Base-by-base conservation (phyloP, 2,329 filamentous ascomycete genomes). In the Hymenoscyphus occultus region DNA sequence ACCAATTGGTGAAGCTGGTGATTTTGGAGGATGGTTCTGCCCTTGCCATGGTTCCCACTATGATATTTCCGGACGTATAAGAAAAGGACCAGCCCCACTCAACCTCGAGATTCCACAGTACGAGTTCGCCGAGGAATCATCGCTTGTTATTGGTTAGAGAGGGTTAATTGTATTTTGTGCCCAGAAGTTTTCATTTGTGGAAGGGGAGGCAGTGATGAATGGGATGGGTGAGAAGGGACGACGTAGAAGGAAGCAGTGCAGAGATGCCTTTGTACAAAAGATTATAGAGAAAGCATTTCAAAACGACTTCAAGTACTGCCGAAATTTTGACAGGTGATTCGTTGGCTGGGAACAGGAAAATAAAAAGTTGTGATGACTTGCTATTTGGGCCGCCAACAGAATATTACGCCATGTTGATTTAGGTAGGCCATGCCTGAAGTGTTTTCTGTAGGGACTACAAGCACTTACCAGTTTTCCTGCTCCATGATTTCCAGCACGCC, bases 31-130 rank as follows among this genome's bases (percentile, higher is more conserved):
- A 78, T 99, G 95, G 95, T 99, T 99, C 90, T 99, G 95, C 86
- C 95, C 95, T 72, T 99, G 95, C 91, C 95, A 99, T 87, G 95
- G 95, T 81, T 97, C 93, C 74, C 95, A 99, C 86, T 99, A 99
- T 88, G 95, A 99, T 80, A 98, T 99, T 80, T 98, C 93, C 71
- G 95, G 95, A 80, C 93, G 95, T 82, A 92, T 97, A 86, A 90
- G 95, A 84, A 97, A 92, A 87, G 95, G 95, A 72, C 95, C 95
- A 70, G 95, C 95, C 68, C 95, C 95, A 72, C 87, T 99, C 77
- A 99, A 99, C 86, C 88, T 99, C 78, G 95, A 98, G 84, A 88
- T 98, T 73, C 95, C 94, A 72, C 79, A 81, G 76, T 97, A 97
- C 85, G 92, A 91, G 76, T 98, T 99, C 87, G 88, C 92, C 70